Base-by-base conservation (phyloP, 1,284 basidiomycete species). In the Sporisorium iseilematis-ciliati region DNA sequence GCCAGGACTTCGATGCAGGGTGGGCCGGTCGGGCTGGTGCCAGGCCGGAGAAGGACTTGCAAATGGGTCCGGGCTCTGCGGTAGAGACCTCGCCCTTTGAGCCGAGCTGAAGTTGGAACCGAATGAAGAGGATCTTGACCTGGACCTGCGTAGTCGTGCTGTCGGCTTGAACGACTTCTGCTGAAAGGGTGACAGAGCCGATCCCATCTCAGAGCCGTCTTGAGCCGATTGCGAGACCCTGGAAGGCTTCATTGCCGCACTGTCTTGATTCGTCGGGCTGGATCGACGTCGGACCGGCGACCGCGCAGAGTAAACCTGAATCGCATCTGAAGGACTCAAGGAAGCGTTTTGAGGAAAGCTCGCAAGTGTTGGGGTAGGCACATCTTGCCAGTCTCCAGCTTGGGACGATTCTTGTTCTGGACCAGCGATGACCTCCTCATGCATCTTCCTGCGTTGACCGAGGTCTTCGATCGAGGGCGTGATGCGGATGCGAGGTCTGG, bases 401-500 rank as follows among this genome's bases (percentile, higher is more conserved):
- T 45, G 10, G 33, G 59, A 52, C 12, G 41, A 29, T 1, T 57
- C 51, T 40, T 52, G 46, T 14, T 54, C 31, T 10, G 63, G 63
- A 18, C 63, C 67, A 8, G 45, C 38, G 0, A 75, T 43, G 41
- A 66, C 46, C 18, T 67, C 66, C 25, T 67, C 69, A 7, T 74
- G 70, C 57, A 58, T 55, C 49, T 73, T 61, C 8, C 76, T 31
- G 14, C 75, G 51, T 7, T 70, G 56, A 25, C 75, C 77, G 4
- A 82, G 63, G 33, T 82, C 80, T 35, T 82, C 80, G 16, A 76
- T 77, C 35, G 79, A 81, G 6, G 80, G 79, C 25, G 80, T 82
- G 55, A 82, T 81, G 31, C 79, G 68, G 45, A 82, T 82, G 12
- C 77, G 65, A 4, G 80, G 80, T 16, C 73, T 57, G 2, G 57